These are phyloP conservation scores for Patellifolia procumbens DNA, from an alignment of 179 eudicot genomes.

Conservation along the genomic window DNA sequence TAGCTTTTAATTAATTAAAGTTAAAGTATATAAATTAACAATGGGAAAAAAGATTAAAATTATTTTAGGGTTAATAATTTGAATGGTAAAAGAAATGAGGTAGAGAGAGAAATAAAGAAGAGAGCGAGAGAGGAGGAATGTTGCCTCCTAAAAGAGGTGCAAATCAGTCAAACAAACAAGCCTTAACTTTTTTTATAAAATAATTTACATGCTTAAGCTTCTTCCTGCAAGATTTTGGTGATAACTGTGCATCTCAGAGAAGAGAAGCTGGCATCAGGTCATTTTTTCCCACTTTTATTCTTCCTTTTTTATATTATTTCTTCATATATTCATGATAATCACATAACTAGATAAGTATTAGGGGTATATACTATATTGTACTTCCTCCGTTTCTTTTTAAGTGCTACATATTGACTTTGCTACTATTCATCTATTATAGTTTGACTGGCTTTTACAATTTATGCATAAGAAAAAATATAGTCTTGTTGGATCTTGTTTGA, in stretches of 20 bases:
- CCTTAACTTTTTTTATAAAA: not conserved
- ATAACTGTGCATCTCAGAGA: slow-evolving; percentile 30
- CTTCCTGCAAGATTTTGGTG: slow-evolving; percentile 32
- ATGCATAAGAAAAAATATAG: too few relatives aligned
- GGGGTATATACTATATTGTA: too few relatives aligned
- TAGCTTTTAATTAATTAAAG: not conserved
- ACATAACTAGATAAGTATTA: too few relatives aligned
- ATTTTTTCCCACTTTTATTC: not conserved
- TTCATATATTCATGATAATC: too few relatives aligned
- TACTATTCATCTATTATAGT: too few relatives aligned
- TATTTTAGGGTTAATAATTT: not conserved
- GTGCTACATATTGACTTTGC: too few relatives aligned
- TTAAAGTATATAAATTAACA: not conserved
- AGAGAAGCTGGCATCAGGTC: slow-evolving; percentile 32
- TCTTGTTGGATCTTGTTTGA: too few relatives aligned
- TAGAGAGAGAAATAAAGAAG: too few relatives aligned
- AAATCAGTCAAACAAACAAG: slow-evolving; percentile 32
- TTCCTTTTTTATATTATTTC: too few relatives aligned
- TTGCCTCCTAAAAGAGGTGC: slow-evolving; percentile 43
- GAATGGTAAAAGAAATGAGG: too few relatives aligned
- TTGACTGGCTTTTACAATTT: too few relatives aligned
- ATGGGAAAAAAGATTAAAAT: not conserved
- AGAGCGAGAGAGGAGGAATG: slow-evolving; percentile 17
- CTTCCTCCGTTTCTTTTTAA: too few relatives aligned
- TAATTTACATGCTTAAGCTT: slow-evolving; percentile 6